Percentiles rank a stretch among this genome's conserved stretches.
These are phyloP conservation scores for Aureobasidium sp. DNA, from an alignment of 2,329 filamentous ascomycete genomes.

Conservation along the genomic window DNA sequence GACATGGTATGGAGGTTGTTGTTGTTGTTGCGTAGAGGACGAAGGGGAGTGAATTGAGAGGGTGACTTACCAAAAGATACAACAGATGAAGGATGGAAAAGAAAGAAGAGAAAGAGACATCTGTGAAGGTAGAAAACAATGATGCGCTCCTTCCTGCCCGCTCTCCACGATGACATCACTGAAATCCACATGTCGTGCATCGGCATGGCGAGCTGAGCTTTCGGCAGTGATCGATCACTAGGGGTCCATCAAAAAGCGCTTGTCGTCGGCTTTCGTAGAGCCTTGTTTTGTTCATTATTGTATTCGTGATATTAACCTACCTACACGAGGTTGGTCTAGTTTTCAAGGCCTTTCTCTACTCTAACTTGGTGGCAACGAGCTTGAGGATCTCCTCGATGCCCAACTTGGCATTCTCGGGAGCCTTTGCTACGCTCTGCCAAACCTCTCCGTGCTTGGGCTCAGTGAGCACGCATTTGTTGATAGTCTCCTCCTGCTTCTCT, in stretches of 20 bases:
- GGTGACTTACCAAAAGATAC: conserved; percentile 7
- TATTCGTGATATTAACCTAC: conserved; percentile 1
- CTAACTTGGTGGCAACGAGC: conserved; percentile 57
- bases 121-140: conserved; percentile 14
- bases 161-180: conserved; percentile 3
- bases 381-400: conserved; percentile 73
- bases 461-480: conserved; percentile 69
- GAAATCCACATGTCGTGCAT: neutral
- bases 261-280: conserved; percentile 2
- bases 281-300: neutral
- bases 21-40: neutral
- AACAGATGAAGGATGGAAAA: conserved; percentile 6
- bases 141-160: conserved; percentile 2
- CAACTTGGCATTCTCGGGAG: conserved; percentile 70
- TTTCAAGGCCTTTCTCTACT: conserved; percentile 24
- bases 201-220: neutral
- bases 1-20: conserved; percentile 10
- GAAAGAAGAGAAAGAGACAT: conserved; percentile 11
- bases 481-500: conserved; percentile 80
- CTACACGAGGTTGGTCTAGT: neutral
- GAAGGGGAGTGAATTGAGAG: neutral
- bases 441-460: conserved; percentile 89
- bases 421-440: conserved; percentile 81
- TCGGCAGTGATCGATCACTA: conserved; percentile 1
- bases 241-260: neutral